Evolutionary conservation across 192 early-diverging fungal species (phyloP), one percentile per base, ranked within the genome.

Genomic region (Umbelopsis ramanniana): DNA sequence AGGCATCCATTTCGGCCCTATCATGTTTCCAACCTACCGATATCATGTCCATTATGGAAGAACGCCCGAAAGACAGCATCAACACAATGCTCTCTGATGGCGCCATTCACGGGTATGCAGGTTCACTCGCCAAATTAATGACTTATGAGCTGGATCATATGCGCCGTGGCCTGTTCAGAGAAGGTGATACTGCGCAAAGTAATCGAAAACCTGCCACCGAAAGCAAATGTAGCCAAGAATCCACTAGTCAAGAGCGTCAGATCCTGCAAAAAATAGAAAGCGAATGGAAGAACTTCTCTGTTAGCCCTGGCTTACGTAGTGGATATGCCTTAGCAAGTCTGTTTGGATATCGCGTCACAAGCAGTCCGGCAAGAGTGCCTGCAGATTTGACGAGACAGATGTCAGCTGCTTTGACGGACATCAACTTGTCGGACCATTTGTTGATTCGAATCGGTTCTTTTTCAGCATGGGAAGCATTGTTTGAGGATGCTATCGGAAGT

Each of bases 141-240:
- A 74, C 77, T 19, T 66, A 84, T 48, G 87, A 88, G n/a, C 38
- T 86, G 37, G 72, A 78, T 48, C 74, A 83, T 66, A 81, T 88
- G 87, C 75, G 78, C 2, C 82, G 87, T 8, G 77, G 82, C 4
- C 73, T 88, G 17, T 88, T 85, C 52, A 84, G 85, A 46, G 74
- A 52, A 48, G 81, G 79, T 2, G 73, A 73, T 10, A 47, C 52
- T 4, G 53, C 66, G 22, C 72, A 66, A 46, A 71, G 57, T 40
- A 52, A 68, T 9, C 37, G 46, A 6, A 45, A 15, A 4, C 2
- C 11, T 7, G 40, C 24, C 15, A 23, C 45, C 9, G 66, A 47
- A 5, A 26, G 23, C 6, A 22, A 23, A 38, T n/a, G 23, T 35
- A 7, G 6, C 14, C 21, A 45, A 17, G 11, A 48, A 19, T 52